A percentile compares a stretch with the other conserved stretches of the same genome.
phyloP scores from a whole-genome alignment of 768 basidiomycete species.

The Pleurotus citrinopileatus region DNA sequence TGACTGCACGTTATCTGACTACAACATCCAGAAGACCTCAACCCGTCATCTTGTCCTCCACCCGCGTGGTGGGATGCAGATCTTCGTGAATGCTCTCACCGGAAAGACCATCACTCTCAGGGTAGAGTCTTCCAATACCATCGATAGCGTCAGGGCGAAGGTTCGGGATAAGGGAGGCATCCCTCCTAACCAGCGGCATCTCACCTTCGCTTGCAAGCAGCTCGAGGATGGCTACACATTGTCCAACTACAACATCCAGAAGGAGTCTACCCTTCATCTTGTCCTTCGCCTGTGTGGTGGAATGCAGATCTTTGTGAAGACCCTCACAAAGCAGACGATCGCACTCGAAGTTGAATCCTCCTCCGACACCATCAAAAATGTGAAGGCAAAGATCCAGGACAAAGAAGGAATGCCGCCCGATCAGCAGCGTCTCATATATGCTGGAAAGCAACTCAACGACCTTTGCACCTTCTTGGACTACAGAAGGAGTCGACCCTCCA shows the following conservation, averaged over 20 bases:
- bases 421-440: no score
- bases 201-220: conserved; percentile 88
- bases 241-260: conserved; percentile 69
- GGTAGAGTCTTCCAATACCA: conserved; percentile 72
- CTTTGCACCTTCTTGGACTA: no score
- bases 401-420: no score
- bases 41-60: conserved; percentile 47
- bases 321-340: no score
- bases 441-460: no score
- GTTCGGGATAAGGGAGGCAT: conserved; percentile 74
- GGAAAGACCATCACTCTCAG: conserved; percentile 75
- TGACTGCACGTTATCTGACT: conserved; percentile 64
- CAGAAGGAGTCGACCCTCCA: conserved; percentile 81
- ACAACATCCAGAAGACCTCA: conserved; percentile 74
- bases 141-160: conserved; percentile 73
- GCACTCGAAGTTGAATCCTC: no score
- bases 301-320: no score
- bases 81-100: conserved; percentile 61
- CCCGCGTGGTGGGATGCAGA: conserved; percentile 39
- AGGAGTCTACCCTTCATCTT: no score
- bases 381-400: no score
- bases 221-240: conserved; percentile 84
- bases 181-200: conserved; percentile 42
- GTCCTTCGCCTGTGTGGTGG: no score
- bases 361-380: no score